Conservation (phyloP, 768 basidiomycete genomes). For the Hypholoma sublateritium region DNA sequence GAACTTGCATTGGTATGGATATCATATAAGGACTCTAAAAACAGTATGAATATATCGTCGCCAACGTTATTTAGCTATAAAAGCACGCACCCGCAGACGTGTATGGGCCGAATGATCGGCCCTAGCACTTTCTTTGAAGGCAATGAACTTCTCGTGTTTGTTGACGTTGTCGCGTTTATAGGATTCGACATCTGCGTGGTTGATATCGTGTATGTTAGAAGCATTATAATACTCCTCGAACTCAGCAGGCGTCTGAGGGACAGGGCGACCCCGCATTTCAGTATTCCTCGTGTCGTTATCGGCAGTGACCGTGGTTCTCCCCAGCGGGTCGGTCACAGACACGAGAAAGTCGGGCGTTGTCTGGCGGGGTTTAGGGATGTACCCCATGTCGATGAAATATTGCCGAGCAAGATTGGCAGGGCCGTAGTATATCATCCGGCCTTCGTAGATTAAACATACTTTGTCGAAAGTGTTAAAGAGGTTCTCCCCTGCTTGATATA, state of each 20-base stretch:
- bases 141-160: slow-evolving; percentile 34
- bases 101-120: slow-evolving; percentile 54
- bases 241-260: slow-evolving; percentile 45
- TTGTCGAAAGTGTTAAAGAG: slow-evolving; percentile 68
- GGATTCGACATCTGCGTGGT: slow-evolving; percentile 39
- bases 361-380: slow-evolving; percentile 56
- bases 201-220: slow-evolving; percentile 23
- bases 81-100: slow-evolving; percentile 19
- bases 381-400: slow-evolving; percentile 76
- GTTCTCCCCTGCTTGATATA: slow-evolving; percentile 82
- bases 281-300: slow-evolving; percentile 4
- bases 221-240: slow-evolving; percentile 37
- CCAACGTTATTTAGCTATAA: neutral
- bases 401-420: slow-evolving; percentile 60
- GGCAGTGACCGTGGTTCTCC: slow-evolving; percentile 37
- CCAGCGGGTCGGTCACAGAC: slow-evolving; percentile 56
- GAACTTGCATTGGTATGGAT: slow-evolving; percentile 40
- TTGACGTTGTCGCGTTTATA: slow-evolving; percentile 48
- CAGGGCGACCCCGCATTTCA: slow-evolving; percentile 24
- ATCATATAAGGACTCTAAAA: slow-evolving; percentile 37
- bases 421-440: slow-evolving; percentile 77
- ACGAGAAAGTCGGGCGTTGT: slow-evolving; percentile 69
- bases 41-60: neutral
- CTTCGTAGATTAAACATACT: slow-evolving; percentile 75
- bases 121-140: slow-evolving; percentile 44